Conservation (phyloP, 2,329 filamentous ascomycete genomes). For the Aureobasidium sp. region DNA sequence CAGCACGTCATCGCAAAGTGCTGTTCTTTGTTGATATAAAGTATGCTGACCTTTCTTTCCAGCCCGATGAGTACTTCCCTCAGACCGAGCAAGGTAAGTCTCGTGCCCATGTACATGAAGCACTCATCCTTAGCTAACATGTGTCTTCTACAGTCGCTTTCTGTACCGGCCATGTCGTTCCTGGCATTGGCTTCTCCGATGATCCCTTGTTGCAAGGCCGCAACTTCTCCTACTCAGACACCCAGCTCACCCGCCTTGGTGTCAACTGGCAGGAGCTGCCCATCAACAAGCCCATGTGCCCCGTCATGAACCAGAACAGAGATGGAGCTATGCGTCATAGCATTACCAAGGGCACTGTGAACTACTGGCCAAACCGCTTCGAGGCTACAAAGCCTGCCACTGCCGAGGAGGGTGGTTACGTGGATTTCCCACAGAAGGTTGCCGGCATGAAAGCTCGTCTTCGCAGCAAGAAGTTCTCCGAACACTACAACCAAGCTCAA, state of each 20-base stretch:
- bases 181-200: constrained; percentile 69
- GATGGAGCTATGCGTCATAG: constrained; percentile 67
- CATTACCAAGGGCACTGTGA: constrained; percentile 65
- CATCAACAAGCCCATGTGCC: constrained; percentile 68
- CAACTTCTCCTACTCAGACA: constrained; percentile 62
- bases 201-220: constrained; percentile 69
- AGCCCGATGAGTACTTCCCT: constrained; percentile 66
- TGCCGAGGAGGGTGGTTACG: constrained; percentile 57
- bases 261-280: constrained; percentile 71
- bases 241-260: constrained; percentile 62
- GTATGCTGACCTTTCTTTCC: neutral
- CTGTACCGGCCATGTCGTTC: constrained; percentile 71
- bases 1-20: neutral
- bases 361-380: constrained; percentile 74
- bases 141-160: constrained; percentile 51
- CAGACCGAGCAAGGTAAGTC: constrained; percentile 61
- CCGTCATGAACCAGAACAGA: constrained; percentile 68
- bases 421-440: constrained; percentile 59
- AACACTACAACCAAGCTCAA: constrained; percentile 71
- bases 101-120: too few species aligned
- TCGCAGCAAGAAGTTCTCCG: constrained; percentile 65
- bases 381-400: constrained; percentile 56
- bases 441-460: constrained; percentile 64
- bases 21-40: neutral
- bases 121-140: too few species aligned